Base-by-base conservation (phyloP, 495 filamentous ascomycete species). In the Penicillium antarcticum region DNA sequence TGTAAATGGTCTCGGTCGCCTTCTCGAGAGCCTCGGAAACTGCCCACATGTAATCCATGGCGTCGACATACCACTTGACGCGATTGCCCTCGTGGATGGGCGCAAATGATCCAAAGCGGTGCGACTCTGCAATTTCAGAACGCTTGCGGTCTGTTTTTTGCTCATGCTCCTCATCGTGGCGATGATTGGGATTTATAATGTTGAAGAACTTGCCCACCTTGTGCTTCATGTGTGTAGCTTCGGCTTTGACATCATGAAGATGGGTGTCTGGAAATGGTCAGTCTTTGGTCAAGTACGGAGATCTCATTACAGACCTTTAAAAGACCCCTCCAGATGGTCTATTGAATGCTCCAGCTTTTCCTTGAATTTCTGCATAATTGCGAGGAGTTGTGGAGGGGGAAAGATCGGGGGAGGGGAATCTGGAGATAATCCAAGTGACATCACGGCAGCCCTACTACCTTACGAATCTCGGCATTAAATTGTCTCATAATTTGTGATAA, bases 61-160 rank as follows among this genome's bases (percentile, higher is more conserved):
- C 92, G 64, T 97, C 92, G 7, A 96, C 88, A 75, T 97, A 97
- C 92, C 92, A 97, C 74, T 97, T 97, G 52, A 96, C 78, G 49
- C 85, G 80, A 65, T 97, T 96, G 10, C 88, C 88, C 12, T 90
- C 83, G 18, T 82, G 81, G 58, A 91, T 82, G 1, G 92, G 92
- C 5, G 92, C 92, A 67, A 89, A 98, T 11, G 88, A 92, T 11
- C 84, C 59, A 69, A 89, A 97, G n/a, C 92, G 84, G 54, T 97
- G 87, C 19, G 79, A 81, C 48, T 91, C 81, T 53, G 79, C 70
- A 52, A 96, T 87, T 16, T 64, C 74, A 17, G 75, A 83, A 37
- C 92, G 83, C 66, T 95, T 94, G 42, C 76, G 76, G 62, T 98
- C 92, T 21, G 89, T 91, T 4, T 67, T 72, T 61, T 92, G 80